Evolutionary conservation across 2,329 filamentous ascomycete species (phyloP).

Genomic region (Aureobasidium melanogenum): DNA sequence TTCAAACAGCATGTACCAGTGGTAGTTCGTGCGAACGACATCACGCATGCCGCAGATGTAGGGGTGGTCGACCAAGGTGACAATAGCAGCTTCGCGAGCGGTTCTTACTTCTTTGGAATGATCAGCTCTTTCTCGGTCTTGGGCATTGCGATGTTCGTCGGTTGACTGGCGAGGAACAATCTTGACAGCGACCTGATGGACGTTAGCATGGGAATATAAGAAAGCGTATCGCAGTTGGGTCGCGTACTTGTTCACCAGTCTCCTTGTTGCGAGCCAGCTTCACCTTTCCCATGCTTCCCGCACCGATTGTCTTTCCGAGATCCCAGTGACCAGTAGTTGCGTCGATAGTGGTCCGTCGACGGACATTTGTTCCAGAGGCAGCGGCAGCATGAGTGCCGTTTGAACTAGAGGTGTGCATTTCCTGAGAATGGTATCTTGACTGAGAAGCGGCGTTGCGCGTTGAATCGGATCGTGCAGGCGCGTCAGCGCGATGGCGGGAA

Average conservation of each 20-base stretch:
- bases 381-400: conserved; percentile 20
- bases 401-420: conserved; percentile 25
- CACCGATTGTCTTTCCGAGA: conserved; percentile 91
- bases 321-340: conserved; percentile 89
- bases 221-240: neutral
- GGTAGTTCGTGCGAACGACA: conserved; percentile 89
- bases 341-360: conserved; percentile 71
- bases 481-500: conserved; percentile 34
- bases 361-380: conserved; percentile 23
- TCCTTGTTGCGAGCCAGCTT: conserved; percentile 89
- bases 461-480: conserved; percentile 46
- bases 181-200: conserved; percentile 77
- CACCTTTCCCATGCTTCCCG: conserved; percentile 98
- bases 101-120: conserved; percentile 95
- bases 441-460: conserved; percentile 36
- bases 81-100: conserved; percentile 89
- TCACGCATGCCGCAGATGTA: conserved; percentile 95
- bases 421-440: conserved; percentile 35
- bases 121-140: conserved; percentile 79
- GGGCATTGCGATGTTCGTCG: conserved; percentile 66
- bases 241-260: conserved; percentile 72
- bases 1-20: conserved; percentile 99
- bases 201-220: neutral
- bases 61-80: conserved; percentile 85
- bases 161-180: conserved; percentile 87